These are phyloP conservation scores for Dictyostelium brefeldianum DNA, from an alignment of 78 protist species.

Conservation along the genomic window DNA sequence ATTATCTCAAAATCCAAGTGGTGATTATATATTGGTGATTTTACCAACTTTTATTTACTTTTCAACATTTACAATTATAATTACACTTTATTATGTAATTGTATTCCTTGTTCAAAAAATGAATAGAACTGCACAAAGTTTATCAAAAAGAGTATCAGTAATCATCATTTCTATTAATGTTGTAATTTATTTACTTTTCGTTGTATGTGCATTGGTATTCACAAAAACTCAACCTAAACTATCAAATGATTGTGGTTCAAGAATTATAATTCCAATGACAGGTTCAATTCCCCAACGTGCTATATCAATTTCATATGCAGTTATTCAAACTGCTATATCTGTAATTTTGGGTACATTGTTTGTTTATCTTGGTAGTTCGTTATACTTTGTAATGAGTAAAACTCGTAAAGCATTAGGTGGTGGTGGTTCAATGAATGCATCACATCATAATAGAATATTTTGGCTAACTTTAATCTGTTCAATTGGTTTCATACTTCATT, in stretches of 20 bases:
- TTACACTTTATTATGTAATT: slow-evolving; percentile 10
- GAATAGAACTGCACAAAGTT: not conserved
- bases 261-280: not conserved
- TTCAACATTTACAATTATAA: slow-evolving; percentile 32
- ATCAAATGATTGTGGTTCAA: not conserved
- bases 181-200: slow-evolving; percentile 21
- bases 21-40: slow-evolving; percentile 34
- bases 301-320: slow-evolving; percentile 23
- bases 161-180: not conserved
- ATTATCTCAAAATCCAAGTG: not conserved
- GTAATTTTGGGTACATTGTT: not conserved
- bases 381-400: not conserved
- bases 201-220: slow-evolving; percentile 7
- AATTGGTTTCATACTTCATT: slow-evolving; percentile 14
- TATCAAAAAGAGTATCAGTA: not conserved
- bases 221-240: not conserved
- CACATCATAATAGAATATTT: not conserved
- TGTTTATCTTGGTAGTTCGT: not conserved
- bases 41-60: slow-evolving; percentile 35
- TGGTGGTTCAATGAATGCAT: not conserved
- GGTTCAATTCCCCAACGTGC: not conserved
- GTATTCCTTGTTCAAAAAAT: not conserved
- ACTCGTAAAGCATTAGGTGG: not conserved
- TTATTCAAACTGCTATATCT: not conserved
- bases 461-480: slow-evolving; percentile 1